phyloP scores from a whole-genome alignment of 441 rosid species.

The Daphne laureola region DNA sequence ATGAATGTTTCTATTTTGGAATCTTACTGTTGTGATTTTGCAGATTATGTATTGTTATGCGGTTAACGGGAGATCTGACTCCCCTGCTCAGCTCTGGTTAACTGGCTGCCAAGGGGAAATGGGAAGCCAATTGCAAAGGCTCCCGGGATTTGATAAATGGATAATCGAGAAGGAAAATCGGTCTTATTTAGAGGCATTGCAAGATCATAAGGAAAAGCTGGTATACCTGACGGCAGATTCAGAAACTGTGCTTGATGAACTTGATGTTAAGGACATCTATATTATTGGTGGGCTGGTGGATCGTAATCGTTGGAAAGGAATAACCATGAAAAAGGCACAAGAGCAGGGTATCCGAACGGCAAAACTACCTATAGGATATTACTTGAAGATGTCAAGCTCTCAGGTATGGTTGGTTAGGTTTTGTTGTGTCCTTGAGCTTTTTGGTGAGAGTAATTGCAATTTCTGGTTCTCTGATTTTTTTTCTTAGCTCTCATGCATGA shows the following conservation, averaged over 20 bases:
- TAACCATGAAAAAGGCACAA: constrained; percentile 77
- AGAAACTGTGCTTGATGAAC: constrained; percentile 59
- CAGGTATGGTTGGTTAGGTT: constrained; percentile 40
- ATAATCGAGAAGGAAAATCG: constrained; percentile 63
- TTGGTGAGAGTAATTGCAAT: too few relatives aligned
- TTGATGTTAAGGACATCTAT: constrained; percentile 46
- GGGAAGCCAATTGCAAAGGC: constrained; percentile 53
- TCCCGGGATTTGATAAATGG: constrained; percentile 90
- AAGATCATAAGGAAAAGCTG: constrained; percentile 51
- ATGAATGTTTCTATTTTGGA: too few relatives aligned
- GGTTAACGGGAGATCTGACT: constrained; percentile 52
- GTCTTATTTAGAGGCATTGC: constrained; percentile 65
- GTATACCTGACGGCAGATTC: constrained; percentile 91
- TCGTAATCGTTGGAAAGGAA: constrained; percentile 82
- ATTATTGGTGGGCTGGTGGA: constrained; percentile 87
- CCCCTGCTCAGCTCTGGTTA: constrained; percentile 74
- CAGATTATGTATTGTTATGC: constrained; percentile 95
- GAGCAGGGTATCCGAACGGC: constrained; percentile 88
- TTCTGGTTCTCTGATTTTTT: too few relatives aligned
- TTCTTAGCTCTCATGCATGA: too few relatives aligned
- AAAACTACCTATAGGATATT: constrained; percentile 72
- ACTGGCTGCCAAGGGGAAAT: constrained; percentile 69
- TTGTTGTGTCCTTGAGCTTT: too few relatives aligned
- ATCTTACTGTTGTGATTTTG: constrained; percentile 7
- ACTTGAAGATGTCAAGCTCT: constrained; percentile 88